A percentile compares a stretch with the other conserved stretches of the same genome.
These are phyloP conservation scores for Metschnikowia lunata DNA, from an alignment of 805 yeast genomes.

Conservation along the genomic window DNA sequence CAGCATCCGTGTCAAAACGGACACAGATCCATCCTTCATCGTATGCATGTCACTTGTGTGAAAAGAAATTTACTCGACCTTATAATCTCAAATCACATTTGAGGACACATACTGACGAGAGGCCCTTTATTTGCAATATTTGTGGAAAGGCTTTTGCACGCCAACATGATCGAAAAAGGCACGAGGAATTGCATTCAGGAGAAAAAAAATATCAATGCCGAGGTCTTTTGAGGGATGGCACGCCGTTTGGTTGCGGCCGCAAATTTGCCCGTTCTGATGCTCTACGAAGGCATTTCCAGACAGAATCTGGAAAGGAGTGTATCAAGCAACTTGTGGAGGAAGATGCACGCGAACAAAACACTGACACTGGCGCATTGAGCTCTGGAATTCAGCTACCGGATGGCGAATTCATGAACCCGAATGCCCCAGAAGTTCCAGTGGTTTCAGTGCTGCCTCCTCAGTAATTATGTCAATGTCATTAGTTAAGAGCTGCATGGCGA, in stretches of 20 bases:
- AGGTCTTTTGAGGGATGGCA: constrained; percentile 53
- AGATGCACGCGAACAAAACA: constrained; percentile 29
- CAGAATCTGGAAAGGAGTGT: constrained; percentile 44
- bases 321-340: constrained; percentile 39
- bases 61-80: constrained; percentile 84
- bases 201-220: constrained; percentile 70
- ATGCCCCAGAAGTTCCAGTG: constrained; percentile 22
- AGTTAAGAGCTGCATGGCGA: neutral
- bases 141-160: constrained; percentile 74
- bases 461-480: neutral
- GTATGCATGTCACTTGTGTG: constrained; percentile 79
- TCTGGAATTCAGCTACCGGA: constrained; percentile 19
- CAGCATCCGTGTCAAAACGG: constrained; percentile 48
- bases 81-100: constrained; percentile 89
- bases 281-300: constrained; percentile 42
- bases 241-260: constrained; percentile 44
- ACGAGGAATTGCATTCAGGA: constrained; percentile 62
- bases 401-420: constrained; percentile 16
- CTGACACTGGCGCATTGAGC: constrained; percentile 5
- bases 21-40: constrained; percentile 69
- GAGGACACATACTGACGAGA: constrained; percentile 83
- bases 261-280: constrained; percentile 47
- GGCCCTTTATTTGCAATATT: constrained; percentile 67
- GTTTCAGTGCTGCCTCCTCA: constrained; percentile 41
- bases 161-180: constrained; percentile 44